Percentiles rank a stretch among this genome's conserved stretches.
Conservation (phyloP, 345 rosid species). For the Gossypium herbaceum region DNA sequence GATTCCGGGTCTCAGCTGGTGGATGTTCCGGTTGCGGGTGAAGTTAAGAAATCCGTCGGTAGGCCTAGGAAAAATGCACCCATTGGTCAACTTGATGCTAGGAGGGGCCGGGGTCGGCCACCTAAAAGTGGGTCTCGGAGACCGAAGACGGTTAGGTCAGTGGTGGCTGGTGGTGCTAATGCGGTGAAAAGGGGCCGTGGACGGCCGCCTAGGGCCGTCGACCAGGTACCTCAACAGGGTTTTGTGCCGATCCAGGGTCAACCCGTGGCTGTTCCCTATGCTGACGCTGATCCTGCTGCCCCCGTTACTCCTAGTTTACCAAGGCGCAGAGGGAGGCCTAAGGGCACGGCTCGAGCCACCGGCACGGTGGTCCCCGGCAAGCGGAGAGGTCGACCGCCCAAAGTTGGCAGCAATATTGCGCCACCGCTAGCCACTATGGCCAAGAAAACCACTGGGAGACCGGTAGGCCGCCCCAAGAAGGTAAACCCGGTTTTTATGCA, state of each 20-base stretch:
- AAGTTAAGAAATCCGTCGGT: conserved; percentile 31
- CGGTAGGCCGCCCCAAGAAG: conserved; percentile 71
- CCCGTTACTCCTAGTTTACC: background rate
- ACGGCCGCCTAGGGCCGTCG: conserved; percentile 26
- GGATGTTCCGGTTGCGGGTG: background rate
- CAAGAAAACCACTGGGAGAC: conserved; percentile 34
- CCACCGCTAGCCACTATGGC: conserved; percentile 22
- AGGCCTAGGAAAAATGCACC: conserved; percentile 41
- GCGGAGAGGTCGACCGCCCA: conserved; percentile 54
- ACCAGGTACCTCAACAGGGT: background rate
- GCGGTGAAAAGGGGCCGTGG: conserved; percentile 31
- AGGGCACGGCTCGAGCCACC: background rate
- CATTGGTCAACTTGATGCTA: conserved; percentile 1
- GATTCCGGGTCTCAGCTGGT: background rate
- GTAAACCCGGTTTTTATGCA: conserved; percentile 22
- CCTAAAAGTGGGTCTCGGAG: conserved; percentile 39
- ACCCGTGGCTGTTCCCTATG: conserved; percentile 24
- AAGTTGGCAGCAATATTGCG: conserved; percentile 24
- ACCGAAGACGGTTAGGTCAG: conserved; percentile 23
- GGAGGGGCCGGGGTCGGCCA: conserved; percentile 33
- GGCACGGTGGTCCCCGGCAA: conserved; percentile 23
- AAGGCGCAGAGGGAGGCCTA: conserved; percentile 59
- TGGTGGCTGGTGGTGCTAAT: conserved; percentile 18
- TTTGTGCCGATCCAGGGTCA: conserved; percentile 12
- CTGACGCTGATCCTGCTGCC: background rate